Base-by-base conservation (phyloP, 2,329 filamentous ascomycete genomes). In the Hymenoscyphus repandus region DNA sequence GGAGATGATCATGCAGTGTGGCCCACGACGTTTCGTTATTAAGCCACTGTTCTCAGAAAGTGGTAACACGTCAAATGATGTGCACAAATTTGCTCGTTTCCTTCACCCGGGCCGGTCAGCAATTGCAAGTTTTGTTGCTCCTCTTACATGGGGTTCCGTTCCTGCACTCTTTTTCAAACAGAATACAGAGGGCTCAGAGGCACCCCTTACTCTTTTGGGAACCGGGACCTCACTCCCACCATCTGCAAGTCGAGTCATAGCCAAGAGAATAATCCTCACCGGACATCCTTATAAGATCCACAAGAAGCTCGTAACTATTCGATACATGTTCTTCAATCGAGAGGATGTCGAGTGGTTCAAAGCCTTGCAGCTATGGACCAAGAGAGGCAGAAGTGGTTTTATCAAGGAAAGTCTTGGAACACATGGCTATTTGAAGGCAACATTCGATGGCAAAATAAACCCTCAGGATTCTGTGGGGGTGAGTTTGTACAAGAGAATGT, bases 351-450 rank as follows among this genome's bases (percentile, higher is more conserved):
- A 88, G 60, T 99, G 93, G 91, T 99, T 97, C 80, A 95, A 96
- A 74, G 92, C 92, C 1, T 69, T 99, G 66, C 92, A 93, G 53
- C 72, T 99, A 57, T 99, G 92, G 91, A 99, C 93, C 5, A 88
- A 83, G 73, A 75, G 92, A 30, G 93, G 93, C 6, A 78, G 93
- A 55, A 88, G 83, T 59, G 93, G 93, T 7, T 96, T 85, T 68
- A 83, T 99, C 74, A 96, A 96, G 76, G 93, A 99, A 74, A 80
- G 86, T 51, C 73, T 99, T 45, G 93, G 93, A 62, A 99, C 93
- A 33, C 93, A 99, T 70, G 93, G 93, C n/a, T 99, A 99, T 74
- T 97, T 97, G 80, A 99, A 99, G 77, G 93, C 93, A 11, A 96
- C 87, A 1, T 99, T 99, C 72, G 95, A 99, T 68, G 90, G 85